A percentile compares a stretch with the other conserved stretches of the same genome.
phyloP scores from a whole-genome alignment of 805 yeast genomes.

The Candida patagonica region DNA sequence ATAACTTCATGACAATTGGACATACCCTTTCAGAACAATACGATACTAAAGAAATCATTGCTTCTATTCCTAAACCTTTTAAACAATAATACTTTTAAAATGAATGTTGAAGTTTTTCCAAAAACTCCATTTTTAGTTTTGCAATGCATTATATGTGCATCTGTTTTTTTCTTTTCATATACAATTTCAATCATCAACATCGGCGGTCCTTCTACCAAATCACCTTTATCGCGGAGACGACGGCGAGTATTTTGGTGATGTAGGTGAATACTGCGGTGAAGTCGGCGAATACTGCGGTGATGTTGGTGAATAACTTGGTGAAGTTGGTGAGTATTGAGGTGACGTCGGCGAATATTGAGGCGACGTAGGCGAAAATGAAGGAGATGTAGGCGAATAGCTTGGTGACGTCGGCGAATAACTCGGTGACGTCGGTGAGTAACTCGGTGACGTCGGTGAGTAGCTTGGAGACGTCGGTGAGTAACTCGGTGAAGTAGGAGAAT shows the following conservation, averaged over 20 bases:
- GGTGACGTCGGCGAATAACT: conserved; percentile 71
- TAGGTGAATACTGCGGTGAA: conserved; percentile 56
- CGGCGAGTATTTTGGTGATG: conserved; percentile 55
- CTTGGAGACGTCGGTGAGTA: conserved; percentile 57
- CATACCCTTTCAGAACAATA: too few species aligned
- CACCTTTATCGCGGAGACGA: conserved; percentile 65
- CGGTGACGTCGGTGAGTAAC: conserved; percentile 54
- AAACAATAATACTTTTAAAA: too few species aligned
- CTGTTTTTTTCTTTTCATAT: too few species aligned
- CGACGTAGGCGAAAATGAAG: conserved; percentile 59
- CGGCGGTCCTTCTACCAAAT: too few species aligned
- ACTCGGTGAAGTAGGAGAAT: conserved; percentile 66
- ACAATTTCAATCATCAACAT: too few species aligned
- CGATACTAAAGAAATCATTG: too few species aligned
- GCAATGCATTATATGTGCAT: too few species aligned
- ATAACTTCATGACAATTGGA: too few species aligned
- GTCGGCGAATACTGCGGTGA: conserved; percentile 65
- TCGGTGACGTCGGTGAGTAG: conserved; percentile 68
- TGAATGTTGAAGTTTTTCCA: too few species aligned
- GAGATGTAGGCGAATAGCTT: conserved; percentile 52
- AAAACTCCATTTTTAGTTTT: too few species aligned
- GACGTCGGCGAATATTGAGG: conserved; percentile 66
- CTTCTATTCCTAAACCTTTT: too few species aligned
- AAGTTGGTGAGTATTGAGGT: conserved; percentile 62
- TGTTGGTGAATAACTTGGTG: conserved; percentile 73